Evolutionary conservation across 768 basidiomycete species (phyloP), one percentile per base, ranked within the genome.

Genomic region (Suillus hirtellus): DNA sequence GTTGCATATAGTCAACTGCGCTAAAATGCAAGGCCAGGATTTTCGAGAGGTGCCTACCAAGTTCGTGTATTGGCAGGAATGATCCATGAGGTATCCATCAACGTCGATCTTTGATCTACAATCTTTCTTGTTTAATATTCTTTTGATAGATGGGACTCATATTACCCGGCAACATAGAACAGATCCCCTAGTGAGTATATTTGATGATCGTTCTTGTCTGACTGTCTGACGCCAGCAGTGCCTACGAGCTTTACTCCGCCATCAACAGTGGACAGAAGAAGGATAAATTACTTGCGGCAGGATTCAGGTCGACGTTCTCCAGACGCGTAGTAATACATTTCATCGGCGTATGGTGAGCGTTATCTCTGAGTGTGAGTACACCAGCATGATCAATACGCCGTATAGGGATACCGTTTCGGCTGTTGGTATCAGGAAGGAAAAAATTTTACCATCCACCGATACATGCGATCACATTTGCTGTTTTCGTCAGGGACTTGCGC

Each of bases 21-120:
- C 42, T 66, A 68, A 24, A 72, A 35, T 11, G 55, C 4, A 19
- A 9, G 35, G 40, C 8, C 43, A 82, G 81, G 81, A 4, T 82
- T 79, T 65, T 82, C 82, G 2, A 79, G 82, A n/a, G 81, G 81
- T 6, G 82, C 80, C 17, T 83, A 80, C 64, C 81, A 81, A 67
- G 79, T 76, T 4, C 75, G 81, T 34, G 76, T 72, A 1, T 56
- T 82, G 46, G 78, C 81, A 2, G 81, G 71, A 24, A 82, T 82
- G 81, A 80, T 82, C 21, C 63, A 76, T n/a, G 72, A 63, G 60
- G 82, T 78, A 58, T 59, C 70, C 3, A 52, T 52, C 50, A 17
- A 52, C 10, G 31, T 52, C 19, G 17, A 11, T 24, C 17, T 42
- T 31, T 14, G 14, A 27, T 21, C 19, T 9, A 47, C 46, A 14